Evolutionary conservation across 345 rosid species (phyloP), one percentile per base, ranked within the genome.

Genomic region (Dimocarpus longan): DNA sequence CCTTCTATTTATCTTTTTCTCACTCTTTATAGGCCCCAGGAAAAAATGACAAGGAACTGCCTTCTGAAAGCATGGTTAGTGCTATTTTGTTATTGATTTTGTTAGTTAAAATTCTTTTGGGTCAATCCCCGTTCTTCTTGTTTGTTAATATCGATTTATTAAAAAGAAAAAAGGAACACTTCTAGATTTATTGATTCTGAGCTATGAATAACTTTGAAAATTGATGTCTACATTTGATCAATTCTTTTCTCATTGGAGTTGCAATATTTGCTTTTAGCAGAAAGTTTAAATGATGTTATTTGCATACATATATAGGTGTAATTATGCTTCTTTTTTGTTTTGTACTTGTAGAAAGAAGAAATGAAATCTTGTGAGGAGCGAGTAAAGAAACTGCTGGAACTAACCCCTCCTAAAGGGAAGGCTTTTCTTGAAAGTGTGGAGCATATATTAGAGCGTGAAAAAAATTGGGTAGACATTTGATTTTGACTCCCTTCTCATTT

Each of bases 41-140:
- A 77, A 96, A 96, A 87, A 94, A 88, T 75, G 98, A 96, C 80
- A 96, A 96, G 87, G 99, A 96, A 80, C 80, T 88, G 80, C 90
- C 93, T 70, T 90, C 97, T 86, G 98, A 96, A 86, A 93, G 89
- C 88, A 88, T 94, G 99, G 99, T 94, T 79, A 89, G 97, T 91
- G 81, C 76, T 73, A 22, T 79, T 77, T 62, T 60, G 40, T 46
- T 67, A 32, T 72, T 65, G 52, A 39, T 73, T 52, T 71, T 67
- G 43, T 43, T 50, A 59, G 78, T 69, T 76, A 22, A 21, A 28
- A 24, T 75, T 65, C 52, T 43, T 10, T 10, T 44, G 12, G 21
- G 10, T 9, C 42, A 24, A 62, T 63, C 28, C 15, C 32, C 43
- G 16, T 8, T 43, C 60, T 11, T 15, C 52, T 28, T 28, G 19